A percentile compares a stretch with the other conserved stretches of the same genome.
phyloP scores from a whole-genome alignment of 192 early-diverging fungal species.

The Bifiguratus adelaidae region DNA sequence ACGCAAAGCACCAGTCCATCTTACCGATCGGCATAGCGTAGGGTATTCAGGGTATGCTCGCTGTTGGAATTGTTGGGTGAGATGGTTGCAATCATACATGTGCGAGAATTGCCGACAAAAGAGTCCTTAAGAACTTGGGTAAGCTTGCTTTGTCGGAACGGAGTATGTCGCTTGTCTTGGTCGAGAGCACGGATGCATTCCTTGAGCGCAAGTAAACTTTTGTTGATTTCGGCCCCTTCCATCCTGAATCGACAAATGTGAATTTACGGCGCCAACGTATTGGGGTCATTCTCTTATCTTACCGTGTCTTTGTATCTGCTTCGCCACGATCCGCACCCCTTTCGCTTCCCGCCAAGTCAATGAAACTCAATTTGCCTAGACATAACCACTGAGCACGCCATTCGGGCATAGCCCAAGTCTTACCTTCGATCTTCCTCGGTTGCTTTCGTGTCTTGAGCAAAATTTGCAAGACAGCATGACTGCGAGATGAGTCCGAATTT shows the following conservation, averaged over 20 bases:
- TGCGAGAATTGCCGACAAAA: constrained; percentile 93
- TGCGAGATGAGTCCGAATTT: constrained; percentile 91
- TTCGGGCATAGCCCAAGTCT: background rate
- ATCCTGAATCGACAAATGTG: constrained; percentile 38
- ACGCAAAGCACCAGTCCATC: background rate
- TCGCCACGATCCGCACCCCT: constrained; percentile 96
- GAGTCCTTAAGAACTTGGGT: constrained; percentile 98
- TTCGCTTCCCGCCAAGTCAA: constrained; percentile 97
- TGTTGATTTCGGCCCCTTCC: constrained; percentile 99
- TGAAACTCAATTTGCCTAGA: constrained; percentile 87
- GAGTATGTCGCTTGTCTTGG: constrained; percentile 90
- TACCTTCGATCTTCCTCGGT: constrained; percentile 51
- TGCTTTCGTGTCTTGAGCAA: constrained; percentile 61
- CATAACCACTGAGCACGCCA: constrained; percentile 2
- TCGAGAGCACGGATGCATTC: constrained; percentile 97
- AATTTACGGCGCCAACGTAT: too few species aligned
- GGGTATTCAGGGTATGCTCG: constrained; percentile 94
- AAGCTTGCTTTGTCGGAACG: constrained; percentile 95
- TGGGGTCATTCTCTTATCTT: constrained; percentile 2
- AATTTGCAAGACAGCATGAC: constrained; percentile 96
- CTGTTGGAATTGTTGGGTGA: constrained; percentile 92
- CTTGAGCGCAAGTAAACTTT: constrained; percentile 93
- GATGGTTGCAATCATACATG: constrained; percentile 98
- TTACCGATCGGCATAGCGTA: constrained; percentile 91
- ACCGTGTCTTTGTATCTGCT: constrained; percentile 85